These are phyloP conservation scores for Aspergillus sp. DNA, from an alignment of 2,329 filamentous ascomycete genomes.

Conservation along the genomic window DNA sequence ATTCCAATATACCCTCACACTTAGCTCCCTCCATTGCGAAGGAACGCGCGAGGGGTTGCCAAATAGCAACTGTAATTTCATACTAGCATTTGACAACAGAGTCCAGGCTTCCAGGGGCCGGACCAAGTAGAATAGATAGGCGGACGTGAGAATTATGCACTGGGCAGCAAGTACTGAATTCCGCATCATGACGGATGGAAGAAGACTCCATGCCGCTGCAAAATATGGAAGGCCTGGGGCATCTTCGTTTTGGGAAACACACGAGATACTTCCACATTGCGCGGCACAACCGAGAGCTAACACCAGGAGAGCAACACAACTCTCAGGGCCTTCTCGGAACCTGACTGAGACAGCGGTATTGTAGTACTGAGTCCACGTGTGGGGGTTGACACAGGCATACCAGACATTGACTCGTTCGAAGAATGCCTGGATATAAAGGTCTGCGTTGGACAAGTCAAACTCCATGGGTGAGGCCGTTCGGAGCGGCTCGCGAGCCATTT, in stretches of 20 bases:
- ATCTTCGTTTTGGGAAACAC: constrained; percentile 66
- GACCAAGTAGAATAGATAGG: constrained; percentile 80
- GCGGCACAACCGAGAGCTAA: constrained; percentile 75
- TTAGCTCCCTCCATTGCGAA: constrained; percentile 67
- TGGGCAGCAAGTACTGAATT: constrained; percentile 77
- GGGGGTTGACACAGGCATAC: constrained; percentile 83
- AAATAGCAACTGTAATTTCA: constrained; percentile 75
- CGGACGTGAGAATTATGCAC: constrained; percentile 76
- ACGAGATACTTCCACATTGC: constrained; percentile 72
- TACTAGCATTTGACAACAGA: constrained; percentile 73
- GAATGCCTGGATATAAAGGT: constrained; percentile 74
- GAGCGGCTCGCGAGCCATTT: constrained; percentile 76
- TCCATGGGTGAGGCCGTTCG: constrained; percentile 58
- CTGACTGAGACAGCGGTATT: constrained; percentile 71
- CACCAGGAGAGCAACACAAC: constrained; percentile 77
- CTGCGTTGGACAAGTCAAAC: constrained; percentile 71
- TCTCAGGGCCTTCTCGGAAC: constrained; percentile 76
- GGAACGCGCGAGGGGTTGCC: constrained; percentile 72
- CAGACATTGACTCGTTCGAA: constrained; percentile 80
- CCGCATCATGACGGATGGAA: constrained; percentile 75
- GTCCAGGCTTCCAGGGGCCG: constrained; percentile 82
- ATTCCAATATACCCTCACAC: constrained; percentile 82
- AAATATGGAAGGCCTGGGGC: constrained; percentile 78
- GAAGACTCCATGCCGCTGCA: constrained; percentile 73
- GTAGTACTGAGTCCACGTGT: constrained; percentile 75